Percentiles rank a stretch among this genome's conserved stretches.
Conservation (phyloP, 176 grass and related monocot species). For the Themeda triandra region DNA sequence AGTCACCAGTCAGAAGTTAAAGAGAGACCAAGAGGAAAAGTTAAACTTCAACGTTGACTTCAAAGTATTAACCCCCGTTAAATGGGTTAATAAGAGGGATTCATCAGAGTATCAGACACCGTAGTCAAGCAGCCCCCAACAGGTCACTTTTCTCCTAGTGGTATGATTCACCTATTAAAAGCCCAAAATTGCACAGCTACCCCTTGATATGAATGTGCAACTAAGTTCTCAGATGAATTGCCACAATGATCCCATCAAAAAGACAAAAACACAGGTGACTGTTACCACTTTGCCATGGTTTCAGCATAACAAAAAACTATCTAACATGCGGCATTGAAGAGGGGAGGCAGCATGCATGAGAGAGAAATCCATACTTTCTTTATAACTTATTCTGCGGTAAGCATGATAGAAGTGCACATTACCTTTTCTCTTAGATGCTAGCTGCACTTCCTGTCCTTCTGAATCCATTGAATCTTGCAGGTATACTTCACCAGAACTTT, state of each 20-base stretch:
- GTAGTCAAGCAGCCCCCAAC: background rate
- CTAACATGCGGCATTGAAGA: background rate
- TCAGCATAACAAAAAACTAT: constrained; percentile 4
- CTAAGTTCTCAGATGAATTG: background rate
- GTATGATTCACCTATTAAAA: background rate
- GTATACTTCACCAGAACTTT: constrained; percentile 7
- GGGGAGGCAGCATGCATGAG: background rate
- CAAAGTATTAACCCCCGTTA: background rate
- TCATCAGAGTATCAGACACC: background rate
- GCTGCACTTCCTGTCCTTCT: background rate
- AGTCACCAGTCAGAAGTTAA: constrained; percentile 14
- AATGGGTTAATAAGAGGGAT: background rate
- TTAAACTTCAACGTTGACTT: background rate
- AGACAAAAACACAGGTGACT: background rate
- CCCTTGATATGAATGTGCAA: background rate
- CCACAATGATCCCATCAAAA: background rate
- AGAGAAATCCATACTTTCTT: background rate
- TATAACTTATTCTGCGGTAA: constrained; percentile 3
- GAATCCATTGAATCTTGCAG: constrained; percentile 26
- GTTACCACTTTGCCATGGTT: background rate
- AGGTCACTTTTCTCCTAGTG: background rate
- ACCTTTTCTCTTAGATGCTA: constrained; percentile 21
- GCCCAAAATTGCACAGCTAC: background rate
- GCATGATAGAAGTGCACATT: background rate
- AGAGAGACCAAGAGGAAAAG: background rate